Percentiles rank a stretch among this genome's conserved stretches.
Evolutionary conservation across 164 flowering plant genomes (phyloP).

Genomic region (Hamamelis virginiana): DNA sequence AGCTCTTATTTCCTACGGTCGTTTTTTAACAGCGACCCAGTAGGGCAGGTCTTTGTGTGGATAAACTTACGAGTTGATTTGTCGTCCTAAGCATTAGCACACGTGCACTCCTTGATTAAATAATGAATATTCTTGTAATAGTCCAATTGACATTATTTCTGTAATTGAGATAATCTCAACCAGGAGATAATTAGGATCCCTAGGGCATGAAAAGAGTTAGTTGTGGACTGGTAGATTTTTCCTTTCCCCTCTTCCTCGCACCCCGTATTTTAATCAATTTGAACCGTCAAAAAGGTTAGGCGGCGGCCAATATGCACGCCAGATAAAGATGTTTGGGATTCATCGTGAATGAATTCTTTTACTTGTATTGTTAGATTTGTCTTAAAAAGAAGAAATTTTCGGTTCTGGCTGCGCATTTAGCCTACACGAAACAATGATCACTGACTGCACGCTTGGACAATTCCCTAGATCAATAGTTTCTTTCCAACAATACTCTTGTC

Average conservation of each 20-base stretch:
- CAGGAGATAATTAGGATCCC: no score
- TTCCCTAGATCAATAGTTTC: no score
- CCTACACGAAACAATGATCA: neutral
- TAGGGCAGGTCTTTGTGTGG: neutral
- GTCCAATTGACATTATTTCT: neutral
- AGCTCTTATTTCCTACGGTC: no score
- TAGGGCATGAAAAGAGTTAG: neutral
- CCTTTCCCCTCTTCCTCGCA: neutral
- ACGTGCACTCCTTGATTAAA: neutral
- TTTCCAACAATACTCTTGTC: no score
- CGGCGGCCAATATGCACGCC: neutral
- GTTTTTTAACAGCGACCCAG: neutral
- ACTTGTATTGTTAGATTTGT: neutral
- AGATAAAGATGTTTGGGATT: neutral
- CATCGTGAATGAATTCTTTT: neutral
- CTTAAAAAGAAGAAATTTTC: neutral
- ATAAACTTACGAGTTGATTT: neutral
- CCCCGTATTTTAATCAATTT: neutral
- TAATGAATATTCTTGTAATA: neutral
- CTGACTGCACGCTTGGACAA: neutral
- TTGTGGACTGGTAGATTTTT: neutral
- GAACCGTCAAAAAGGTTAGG: neutral
- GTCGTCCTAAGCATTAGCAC: neutral
- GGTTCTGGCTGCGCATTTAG: neutral
- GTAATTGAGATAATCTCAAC: neutral